These are phyloP conservation scores for Papilionanthe hybrid DNA, from an alignment of 116 monocot genomes.

Conservation along the genomic window DNA sequence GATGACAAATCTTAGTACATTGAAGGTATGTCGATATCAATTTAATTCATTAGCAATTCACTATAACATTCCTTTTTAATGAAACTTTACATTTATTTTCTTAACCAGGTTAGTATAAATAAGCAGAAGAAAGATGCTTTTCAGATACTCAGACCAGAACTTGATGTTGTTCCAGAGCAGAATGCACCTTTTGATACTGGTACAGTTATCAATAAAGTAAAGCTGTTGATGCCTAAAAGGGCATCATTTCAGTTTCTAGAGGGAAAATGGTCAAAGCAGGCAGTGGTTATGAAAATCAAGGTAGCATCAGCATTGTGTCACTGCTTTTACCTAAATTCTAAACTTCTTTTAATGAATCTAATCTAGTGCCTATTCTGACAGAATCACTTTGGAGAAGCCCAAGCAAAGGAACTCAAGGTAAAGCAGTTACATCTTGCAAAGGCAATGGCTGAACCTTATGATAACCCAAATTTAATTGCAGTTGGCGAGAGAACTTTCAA, in stretches of 20 bases:
- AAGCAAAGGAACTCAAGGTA: conserved; percentile 83
- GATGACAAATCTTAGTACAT: conserved; percentile 73
- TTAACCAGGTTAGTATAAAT: conserved; percentile 84
- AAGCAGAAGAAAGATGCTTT: conserved; percentile 99
- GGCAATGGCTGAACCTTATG: conserved; percentile 82
- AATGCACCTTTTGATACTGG: conserved; percentile 67
- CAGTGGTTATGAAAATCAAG: conserved; percentile 83
- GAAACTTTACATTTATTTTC: background rate
- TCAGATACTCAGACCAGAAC: conserved; percentile 87
- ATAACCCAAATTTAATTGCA: conserved; percentile 85
- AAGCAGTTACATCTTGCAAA: conserved; percentile 87
- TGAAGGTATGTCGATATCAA: conserved; percentile 47
- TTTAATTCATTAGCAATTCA: conserved; percentile 3
- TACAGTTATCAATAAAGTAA: conserved; percentile 80
- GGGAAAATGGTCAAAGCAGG: conserved; percentile 85
- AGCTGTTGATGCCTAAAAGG: conserved; percentile 80
- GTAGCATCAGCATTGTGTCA: conserved; percentile 23
- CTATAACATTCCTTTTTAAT: background rate
- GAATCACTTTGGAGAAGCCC: conserved; percentile 97
- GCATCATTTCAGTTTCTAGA: conserved; percentile 91
- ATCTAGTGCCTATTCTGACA: conserved; percentile 18
- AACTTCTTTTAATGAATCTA: background rate
- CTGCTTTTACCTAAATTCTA: background rate
- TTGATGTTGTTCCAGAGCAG: conserved; percentile 50
- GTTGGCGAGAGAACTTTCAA: conserved; percentile 56